These are phyloP conservation scores for Casuarina glauca DNA, from an alignment of 306 rosid species.

Conservation along the genomic window DNA sequence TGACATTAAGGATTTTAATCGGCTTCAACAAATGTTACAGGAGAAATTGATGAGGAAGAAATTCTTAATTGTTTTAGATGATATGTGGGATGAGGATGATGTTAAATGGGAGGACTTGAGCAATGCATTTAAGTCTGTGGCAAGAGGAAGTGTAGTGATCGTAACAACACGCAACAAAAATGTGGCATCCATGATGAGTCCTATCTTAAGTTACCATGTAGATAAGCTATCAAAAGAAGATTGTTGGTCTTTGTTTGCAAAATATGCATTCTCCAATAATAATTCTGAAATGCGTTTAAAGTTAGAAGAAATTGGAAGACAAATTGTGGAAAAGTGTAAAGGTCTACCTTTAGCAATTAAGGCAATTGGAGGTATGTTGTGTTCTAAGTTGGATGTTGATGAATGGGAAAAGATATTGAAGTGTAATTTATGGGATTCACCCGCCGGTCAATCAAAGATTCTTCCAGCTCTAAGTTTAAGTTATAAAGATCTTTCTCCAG, in stretches of 20 bases:
- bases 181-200: conserved; percentile 10
- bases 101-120: conserved; percentile 8
- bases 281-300: not conserved
- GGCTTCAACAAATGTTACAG: not conserved
- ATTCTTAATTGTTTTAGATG: conserved; percentile 34
- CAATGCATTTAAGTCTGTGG: conserved; percentile 6
- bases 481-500: conserved; percentile 7
- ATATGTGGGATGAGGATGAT: conserved; percentile 28
- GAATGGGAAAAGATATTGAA: conserved; percentile 16
- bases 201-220: not conserved
- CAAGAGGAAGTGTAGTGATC: conserved; percentile 6
- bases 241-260: conserved; percentile 29
- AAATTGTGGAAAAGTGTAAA: conserved; percentile 25
- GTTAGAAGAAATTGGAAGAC: conserved; percentile 7
- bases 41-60: conserved; percentile 4
- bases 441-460: not conserved
- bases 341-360: conserved; percentile 29
- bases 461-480: conserved; percentile 17
- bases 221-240: not conserved
- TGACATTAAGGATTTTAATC: not conserved
- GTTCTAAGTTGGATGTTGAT: not conserved
- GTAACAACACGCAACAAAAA: conserved; percentile 24
- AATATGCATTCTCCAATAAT: conserved; percentile 6
- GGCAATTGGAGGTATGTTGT: conserved; percentile 27
- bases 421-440: conserved; percentile 22